Base-by-base conservation (phyloP, 1,284 basidiomycete species). In the Abortiporus biennis region DNA sequence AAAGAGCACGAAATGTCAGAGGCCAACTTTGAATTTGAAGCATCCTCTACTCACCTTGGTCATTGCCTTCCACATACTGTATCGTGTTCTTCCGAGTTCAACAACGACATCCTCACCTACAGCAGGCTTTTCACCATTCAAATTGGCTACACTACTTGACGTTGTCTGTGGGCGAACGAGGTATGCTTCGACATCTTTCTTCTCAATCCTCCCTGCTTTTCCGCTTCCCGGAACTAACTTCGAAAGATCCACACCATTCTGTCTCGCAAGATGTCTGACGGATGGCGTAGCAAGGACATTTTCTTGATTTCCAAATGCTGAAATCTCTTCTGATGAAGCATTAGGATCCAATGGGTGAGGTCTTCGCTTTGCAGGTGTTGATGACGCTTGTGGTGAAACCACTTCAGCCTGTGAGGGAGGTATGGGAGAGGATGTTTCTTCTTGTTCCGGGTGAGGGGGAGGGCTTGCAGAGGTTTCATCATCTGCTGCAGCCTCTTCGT, bases 61-160 rank as follows among this genome's bases (percentile, higher is more conserved):
- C 86, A 92, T 91, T 1, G 85, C 86, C 52, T 86, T 86, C 78
- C 79, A 92, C 89, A 92, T 92, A 29, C 79, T 80, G 58, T 82
- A 79, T 44, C 90, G 70, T 6, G 87, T 92, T 50, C 88, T 69
- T 13, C 84, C 85, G 40, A 92, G 69, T 45, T 88, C 85, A 3
- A 91, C 75, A 1, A 80, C 67, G 9, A 72, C 64, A 35, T 82
- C 77, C 27, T 54, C 61, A 6, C 46, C 41, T 1, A 48, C 33
- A 33, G 45, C 27, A 12, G 47, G 32, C 22, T 48, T 45, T 16
- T 47, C 30, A n/a, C 21, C 21, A 0, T 11, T 20, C n/a, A 42
- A 3, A 6, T 17, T 12, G 22, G 32, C 36, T 21, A 20, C 33
- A 17, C 24, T 38, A 1, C 40, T 22, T 22, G 32, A 13, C 6